These are phyloP conservation scores for Rachicladosporium sp. DNA, from an alignment of 2,329 filamentous ascomycete genomes.

Conservation along the genomic window DNA sequence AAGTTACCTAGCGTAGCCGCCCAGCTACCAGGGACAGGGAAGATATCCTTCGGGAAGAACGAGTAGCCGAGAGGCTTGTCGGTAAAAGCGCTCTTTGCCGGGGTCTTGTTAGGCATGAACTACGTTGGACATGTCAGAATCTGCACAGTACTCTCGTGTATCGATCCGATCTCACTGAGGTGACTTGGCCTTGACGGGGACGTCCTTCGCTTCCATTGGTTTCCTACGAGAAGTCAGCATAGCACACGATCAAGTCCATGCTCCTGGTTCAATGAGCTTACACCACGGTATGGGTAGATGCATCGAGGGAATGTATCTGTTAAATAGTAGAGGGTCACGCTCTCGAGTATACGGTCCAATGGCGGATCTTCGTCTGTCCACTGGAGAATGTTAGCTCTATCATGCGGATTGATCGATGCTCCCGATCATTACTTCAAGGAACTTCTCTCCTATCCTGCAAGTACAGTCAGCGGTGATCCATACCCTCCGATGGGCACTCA, in stretches of 20 bases:
- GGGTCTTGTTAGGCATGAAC: not conserved
- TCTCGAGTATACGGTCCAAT: slow-evolving; percentile 32
- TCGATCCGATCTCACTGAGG: no score
- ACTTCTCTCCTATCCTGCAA: slow-evolving; percentile 42
- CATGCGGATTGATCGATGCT: not conserved
- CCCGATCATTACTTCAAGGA: slow-evolving; percentile 23
- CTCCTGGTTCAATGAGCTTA: slow-evolving; percentile 4
- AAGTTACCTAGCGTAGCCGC: slow-evolving; percentile 24
- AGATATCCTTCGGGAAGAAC: slow-evolving; percentile 32
- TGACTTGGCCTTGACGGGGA: no score
- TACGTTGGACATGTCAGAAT: not conserved
- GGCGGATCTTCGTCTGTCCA: slow-evolving; percentile 37
- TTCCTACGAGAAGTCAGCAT: no score
- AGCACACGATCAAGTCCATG: no score
- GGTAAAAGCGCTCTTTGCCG: slow-evolving; percentile 14
- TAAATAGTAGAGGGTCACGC: slow-evolving; percentile 43
- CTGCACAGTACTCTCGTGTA: no score
- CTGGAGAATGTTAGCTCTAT: not conserved
- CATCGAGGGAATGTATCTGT: slow-evolving; percentile 36
- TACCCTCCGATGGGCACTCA: not conserved
- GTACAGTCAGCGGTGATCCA: not conserved
- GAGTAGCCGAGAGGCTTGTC: slow-evolving; percentile 33
- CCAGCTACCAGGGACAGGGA: slow-evolving; percentile 26
- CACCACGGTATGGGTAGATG: slow-evolving; percentile 37
- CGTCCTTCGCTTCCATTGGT: no score